Percentiles rank a stretch among this genome's conserved stretches.
Evolutionary conservation across 306 rosid species (phyloP).

Genomic region (Urtica urens): DNA sequence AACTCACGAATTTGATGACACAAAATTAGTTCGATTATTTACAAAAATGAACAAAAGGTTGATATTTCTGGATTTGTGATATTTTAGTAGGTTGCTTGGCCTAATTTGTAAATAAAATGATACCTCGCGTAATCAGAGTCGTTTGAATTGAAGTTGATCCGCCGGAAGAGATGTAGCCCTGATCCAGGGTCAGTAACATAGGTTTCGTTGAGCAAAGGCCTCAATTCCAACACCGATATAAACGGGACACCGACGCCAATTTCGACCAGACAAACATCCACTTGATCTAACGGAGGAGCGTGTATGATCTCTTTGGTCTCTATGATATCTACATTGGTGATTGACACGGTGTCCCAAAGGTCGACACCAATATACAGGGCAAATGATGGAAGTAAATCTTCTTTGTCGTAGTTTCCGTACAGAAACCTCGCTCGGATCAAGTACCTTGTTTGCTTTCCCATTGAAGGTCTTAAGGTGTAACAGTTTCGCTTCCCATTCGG

Average conservation of each 20-base stretch:
- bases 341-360: conserved; percentile 21
- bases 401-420: conserved; percentile 40
- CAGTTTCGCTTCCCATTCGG: conserved; percentile 51
- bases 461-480: conserved; percentile 30
- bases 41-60: no score
- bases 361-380: conserved; percentile 35
- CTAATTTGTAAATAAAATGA: no score
- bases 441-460: conserved; percentile 17
- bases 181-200: conserved; percentile 13
- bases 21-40: not conserved
- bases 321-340: not conserved
- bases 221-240: conserved; percentile 32
- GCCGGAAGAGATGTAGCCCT: not conserved
- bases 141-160: conserved; percentile 23
- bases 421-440: conserved; percentile 30
- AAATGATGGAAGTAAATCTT: conserved; percentile 18
- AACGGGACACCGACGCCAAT: conserved; percentile 29
- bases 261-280: conserved; percentile 26
- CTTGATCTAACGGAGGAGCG: conserved; percentile 10
- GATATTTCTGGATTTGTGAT: no score
- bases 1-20: not conserved
- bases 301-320: conserved; percentile 25
- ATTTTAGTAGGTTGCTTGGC: no score
- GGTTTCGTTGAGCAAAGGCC: conserved; percentile 18
- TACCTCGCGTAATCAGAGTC: conserved; percentile 33